Conservation (phyloP, 2,329 filamentous ascomycete species). For the Tolypocladium nubicola region DNA sequence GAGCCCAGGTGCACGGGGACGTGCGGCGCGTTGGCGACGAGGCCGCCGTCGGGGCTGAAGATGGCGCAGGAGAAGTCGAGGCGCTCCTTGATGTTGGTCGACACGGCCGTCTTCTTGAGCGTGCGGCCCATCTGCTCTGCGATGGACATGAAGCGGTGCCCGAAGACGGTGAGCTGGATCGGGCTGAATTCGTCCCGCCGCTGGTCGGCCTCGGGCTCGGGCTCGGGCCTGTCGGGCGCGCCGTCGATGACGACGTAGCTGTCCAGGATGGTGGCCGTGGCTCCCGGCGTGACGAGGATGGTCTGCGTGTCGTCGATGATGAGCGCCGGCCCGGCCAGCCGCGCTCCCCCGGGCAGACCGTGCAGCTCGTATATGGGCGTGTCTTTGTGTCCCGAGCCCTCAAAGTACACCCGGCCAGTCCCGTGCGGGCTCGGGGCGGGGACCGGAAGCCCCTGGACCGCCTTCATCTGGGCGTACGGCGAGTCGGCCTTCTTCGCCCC, state of each 20-base stretch:
- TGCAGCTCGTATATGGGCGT: constrained; percentile 15
- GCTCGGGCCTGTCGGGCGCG: neutral
- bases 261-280: constrained; percentile 21
- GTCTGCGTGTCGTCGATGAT: constrained; percentile 63
- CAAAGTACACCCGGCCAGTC: constrained; percentile 9
- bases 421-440: constrained; percentile 7
- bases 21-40: constrained; percentile 68
- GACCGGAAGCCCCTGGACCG: constrained; percentile 1
- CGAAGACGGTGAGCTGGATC: constrained; percentile 67
- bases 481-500: constrained; percentile 9
- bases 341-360: constrained; percentile 6
- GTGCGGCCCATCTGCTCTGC: constrained; percentile 76
- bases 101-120: constrained; percentile 69
- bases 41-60: constrained; percentile 62
- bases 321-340: constrained; percentile 27
- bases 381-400: constrained; percentile 11
- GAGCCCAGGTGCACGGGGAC: constrained; percentile 66
- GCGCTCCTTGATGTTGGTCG: constrained; percentile 70
- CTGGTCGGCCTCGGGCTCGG: neutral
- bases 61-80: constrained; percentile 74
- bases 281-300: constrained; percentile 50
- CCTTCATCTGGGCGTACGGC: constrained; percentile 11
- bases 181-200: constrained; percentile 26
- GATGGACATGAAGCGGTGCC: constrained; percentile 74
- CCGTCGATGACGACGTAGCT: constrained; percentile 23